Evolutionary conservation across 306 rosid species (phyloP), one percentile per base, ranked within the genome.

Genomic region (Calophaca sinica): DNA sequence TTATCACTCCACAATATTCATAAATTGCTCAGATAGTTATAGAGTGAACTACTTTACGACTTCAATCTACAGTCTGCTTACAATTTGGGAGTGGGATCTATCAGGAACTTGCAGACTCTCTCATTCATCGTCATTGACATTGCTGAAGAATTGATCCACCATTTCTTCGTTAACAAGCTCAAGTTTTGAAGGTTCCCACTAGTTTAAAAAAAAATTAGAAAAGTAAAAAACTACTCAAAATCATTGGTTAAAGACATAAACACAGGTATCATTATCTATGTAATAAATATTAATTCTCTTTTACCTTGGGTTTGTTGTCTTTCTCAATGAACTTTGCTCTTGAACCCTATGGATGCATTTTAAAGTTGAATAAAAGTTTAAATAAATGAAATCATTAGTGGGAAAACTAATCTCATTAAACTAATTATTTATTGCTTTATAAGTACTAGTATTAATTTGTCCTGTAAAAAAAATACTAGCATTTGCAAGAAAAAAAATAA

Each of bases 241-340:
- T 28, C 5, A 33, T 33, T 33, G 36, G 36, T 4, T 33, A 54
- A 54, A 9, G 4, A 42, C 29, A 65, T 32, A 33, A 12, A 12
- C 39, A 9, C 2, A 29, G 1, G 29, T n/a, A 8, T 28, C 3
- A 0, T 5, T 28, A 41, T n/a, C n/a, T 11, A 39, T 57, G 26
- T 15, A 6, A 3, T 6, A 38, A 4, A 11, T 41, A 39, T 6
- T 50, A 4, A n/a, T n/a, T 5, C 11, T 20, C 4, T 3, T n/a
- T 36, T 74, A 80, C 80, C 76, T 58, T 48, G 8, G 84, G 76
- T 5, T 73, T 73, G 76, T 74, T 74, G 62, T 80, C 76, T 59
- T 80, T 80, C 0, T 80, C 76, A 29, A 73, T 36, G 0, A 80
- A 6, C 76, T 66, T 73, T 49, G 76, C 84, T 33, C 80, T 73